A percentile compares a stretch with the other conserved stretches of the same genome.
Evolutionary conservation across 2,329 filamentous ascomycete species (phyloP).

Genomic region (Pseudogymnoascus sp.): DNA sequence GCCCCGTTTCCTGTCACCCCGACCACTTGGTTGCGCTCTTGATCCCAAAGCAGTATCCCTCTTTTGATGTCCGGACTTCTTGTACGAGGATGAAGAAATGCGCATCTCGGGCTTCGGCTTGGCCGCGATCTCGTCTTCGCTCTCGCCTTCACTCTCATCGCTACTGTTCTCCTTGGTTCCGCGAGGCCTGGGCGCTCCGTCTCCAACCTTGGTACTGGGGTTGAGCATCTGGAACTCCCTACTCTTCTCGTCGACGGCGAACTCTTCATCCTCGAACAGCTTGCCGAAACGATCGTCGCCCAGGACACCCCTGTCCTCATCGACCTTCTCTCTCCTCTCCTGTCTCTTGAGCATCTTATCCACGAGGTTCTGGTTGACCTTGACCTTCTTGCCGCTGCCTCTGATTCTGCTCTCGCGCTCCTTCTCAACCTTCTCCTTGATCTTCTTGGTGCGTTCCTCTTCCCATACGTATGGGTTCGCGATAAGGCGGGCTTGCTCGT

Average conservation of each 20-base stretch:
- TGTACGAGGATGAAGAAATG: slow-evolving; percentile 62
- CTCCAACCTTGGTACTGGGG: slow-evolving; percentile 61
- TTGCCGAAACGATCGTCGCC: slow-evolving; percentile 79
- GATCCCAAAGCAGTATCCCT: slow-evolving; percentile 50
- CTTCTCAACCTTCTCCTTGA: slow-evolving; percentile 94
- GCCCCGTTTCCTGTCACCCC: slow-evolving; percentile 38
- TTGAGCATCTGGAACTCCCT: slow-evolving; percentile 85
- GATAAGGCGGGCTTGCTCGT: slow-evolving; percentile 90
- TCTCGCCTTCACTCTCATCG: slow-evolving; percentile 38
- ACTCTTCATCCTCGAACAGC: slow-evolving; percentile 89
- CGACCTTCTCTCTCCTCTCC: slow-evolving; percentile 51
- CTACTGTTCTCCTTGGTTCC: slow-evolving; percentile 31
- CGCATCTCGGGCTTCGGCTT: slow-evolving; percentile 44
- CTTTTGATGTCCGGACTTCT: slow-evolving; percentile 47
- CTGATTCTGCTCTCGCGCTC: slow-evolving; percentile 92
- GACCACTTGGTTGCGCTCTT: slow-evolving; percentile 42
- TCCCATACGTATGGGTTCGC: slow-evolving; percentile 91
- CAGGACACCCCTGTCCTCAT: slow-evolving; percentile 59
- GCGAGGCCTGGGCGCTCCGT: slow-evolving; percentile 35
- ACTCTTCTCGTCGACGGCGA: slow-evolving; percentile 82
- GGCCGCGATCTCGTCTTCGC: slow-evolving; percentile 33
- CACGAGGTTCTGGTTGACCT: slow-evolving; percentile 81
- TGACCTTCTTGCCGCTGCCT: slow-evolving; percentile 83
- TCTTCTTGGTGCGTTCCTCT: slow-evolving; percentile 80
- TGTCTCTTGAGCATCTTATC: slow-evolving; percentile 65